Percentiles rank a stretch among this genome's conserved stretches.
Evolutionary conservation across 768 basidiomycete species (phyloP).

Genomic region (Tricholoma sp.): DNA sequence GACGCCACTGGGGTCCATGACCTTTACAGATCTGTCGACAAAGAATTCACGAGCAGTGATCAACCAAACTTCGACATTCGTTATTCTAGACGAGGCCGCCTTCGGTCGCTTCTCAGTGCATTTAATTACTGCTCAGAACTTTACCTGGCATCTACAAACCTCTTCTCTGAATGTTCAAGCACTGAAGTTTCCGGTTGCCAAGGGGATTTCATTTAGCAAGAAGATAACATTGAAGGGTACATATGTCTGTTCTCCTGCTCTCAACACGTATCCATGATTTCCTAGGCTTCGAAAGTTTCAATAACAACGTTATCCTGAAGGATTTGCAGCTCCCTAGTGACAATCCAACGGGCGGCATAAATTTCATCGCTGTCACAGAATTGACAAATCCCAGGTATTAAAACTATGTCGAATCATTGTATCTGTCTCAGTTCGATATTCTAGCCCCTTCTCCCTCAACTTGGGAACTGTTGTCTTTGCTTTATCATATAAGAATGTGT

Average conservation of each 20-base stretch:
- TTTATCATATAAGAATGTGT: constrained; percentile 51
- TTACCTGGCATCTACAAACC: constrained; percentile 63
- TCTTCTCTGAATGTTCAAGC: constrained; percentile 59
- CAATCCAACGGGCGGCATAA: constrained; percentile 60
- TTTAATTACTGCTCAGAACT: constrained; percentile 62
- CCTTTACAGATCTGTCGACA: constrained; percentile 42
- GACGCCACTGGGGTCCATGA: constrained; percentile 50
- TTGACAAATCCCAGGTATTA: constrained; percentile 54
- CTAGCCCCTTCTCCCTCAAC: constrained; percentile 62
- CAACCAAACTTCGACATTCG: constrained; percentile 56
- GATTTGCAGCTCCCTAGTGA: constrained; percentile 66
- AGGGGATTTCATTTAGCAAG: constrained; percentile 64
- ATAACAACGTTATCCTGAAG: constrained; percentile 46
- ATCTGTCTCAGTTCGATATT: not conserved
- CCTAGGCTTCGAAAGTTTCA: constrained; percentile 57
- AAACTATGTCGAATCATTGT: not conserved
- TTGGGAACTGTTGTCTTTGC: constrained; percentile 65
- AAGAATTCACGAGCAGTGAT: constrained; percentile 53
- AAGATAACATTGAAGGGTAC: constrained; percentile 49
- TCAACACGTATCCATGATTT: not conserved
- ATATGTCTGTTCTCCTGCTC: constrained; percentile 1
- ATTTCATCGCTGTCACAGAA: constrained; percentile 53
- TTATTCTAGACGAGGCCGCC: constrained; percentile 47
- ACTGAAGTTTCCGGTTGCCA: constrained; percentile 60
- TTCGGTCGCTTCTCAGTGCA: constrained; percentile 58